A percentile compares a stretch with the other conserved stretches of the same genome.
Conservation (phyloP, 345 rosid species). For the Carallia brachiata region DNA sequence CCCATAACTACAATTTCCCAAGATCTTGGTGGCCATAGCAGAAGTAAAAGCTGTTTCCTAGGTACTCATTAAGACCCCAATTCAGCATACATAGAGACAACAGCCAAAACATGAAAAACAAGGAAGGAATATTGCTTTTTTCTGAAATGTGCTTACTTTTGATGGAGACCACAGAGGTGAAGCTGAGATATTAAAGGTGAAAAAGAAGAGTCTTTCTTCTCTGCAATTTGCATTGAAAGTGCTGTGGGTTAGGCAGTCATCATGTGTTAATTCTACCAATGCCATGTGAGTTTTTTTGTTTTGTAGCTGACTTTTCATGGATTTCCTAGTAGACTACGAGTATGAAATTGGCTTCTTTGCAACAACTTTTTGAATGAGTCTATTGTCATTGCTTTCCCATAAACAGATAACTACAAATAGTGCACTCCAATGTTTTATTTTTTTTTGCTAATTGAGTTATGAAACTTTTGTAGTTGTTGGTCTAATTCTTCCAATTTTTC, state of each 20-base stretch:
- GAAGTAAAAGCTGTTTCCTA: neutral
- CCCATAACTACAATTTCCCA: slow-evolving; percentile 19
- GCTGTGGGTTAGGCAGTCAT: slow-evolving; percentile 8
- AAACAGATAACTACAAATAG: no score
- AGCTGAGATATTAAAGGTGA: slow-evolving; percentile 5
- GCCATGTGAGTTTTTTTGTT: slow-evolving; percentile 39
- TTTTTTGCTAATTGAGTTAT: no score
- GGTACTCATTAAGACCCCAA: neutral
- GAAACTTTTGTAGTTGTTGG: no score
- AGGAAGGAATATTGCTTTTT: slow-evolving; percentile 29
- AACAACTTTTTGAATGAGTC: slow-evolving; percentile 13
- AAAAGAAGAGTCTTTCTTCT: neutral
- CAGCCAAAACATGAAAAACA: slow-evolving; percentile 24
- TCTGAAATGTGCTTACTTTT: neutral
- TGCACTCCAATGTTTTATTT: no score
- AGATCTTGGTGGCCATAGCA: slow-evolving; percentile 37
- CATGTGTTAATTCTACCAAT: no score
- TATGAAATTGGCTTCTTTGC: slow-evolving; percentile 10
- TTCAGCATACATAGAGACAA: slow-evolving; percentile 4
- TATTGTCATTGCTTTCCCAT: no score
- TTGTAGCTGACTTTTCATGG: slow-evolving; percentile 34
- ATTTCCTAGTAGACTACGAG: slow-evolving; percentile 46
- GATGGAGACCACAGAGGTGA: neutral
- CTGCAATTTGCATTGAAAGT: slow-evolving; percentile 6
- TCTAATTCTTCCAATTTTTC: no score